Evolutionary conservation across 2,329 filamentous ascomycete genomes (phyloP).

Genomic region (Ceratocystis papillata): DNA sequence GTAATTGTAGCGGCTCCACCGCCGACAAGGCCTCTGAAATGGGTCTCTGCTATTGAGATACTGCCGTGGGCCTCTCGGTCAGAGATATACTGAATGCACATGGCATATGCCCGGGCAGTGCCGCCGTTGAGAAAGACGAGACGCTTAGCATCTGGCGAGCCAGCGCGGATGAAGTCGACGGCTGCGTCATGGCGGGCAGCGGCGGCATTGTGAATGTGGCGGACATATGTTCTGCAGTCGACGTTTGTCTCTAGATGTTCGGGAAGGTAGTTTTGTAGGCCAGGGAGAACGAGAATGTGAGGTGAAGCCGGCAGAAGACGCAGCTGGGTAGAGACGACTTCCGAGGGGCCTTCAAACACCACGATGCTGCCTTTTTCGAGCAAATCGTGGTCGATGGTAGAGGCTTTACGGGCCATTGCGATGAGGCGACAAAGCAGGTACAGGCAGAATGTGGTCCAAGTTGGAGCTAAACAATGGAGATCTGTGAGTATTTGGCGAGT

Average conservation of each 20-base stretch:
- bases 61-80: slow-evolving; percentile 43
- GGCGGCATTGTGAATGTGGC: slow-evolving; percentile 42
- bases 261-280: slow-evolving; percentile 39
- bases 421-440: slow-evolving; percentile 40
- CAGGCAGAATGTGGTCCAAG: slow-evolving; percentile 4
- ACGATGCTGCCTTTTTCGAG: slow-evolving; percentile 42
- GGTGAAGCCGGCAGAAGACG: slow-evolving; percentile 48
- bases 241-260: slow-evolving; percentile 29
- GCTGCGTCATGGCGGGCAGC: slow-evolving; percentile 40
- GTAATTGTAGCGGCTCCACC: slow-evolving; percentile 36
- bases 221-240: slow-evolving; percentile 35
- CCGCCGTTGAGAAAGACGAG: slow-evolving; percentile 53
- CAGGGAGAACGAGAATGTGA: slow-evolving; percentile 48
- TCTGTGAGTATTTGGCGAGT: background rate
- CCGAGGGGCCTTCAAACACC: slow-evolving; percentile 48
- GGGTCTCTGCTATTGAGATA: slow-evolving; percentile 38
- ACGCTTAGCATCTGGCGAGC: slow-evolving; percentile 39
- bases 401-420: slow-evolving; percentile 38
- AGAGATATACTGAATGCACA: slow-evolving; percentile 46
- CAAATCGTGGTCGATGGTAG: slow-evolving; percentile 16
- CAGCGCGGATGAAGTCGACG: slow-evolving; percentile 40
- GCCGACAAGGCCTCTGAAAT: slow-evolving; percentile 43
- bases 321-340: slow-evolving; percentile 48
- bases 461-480: slow-evolving; percentile 1
- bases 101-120: slow-evolving; percentile 42